Evolutionary conservation across 177 flowering plant species (phyloP).

Genomic region (Vitis hybrid): DNA sequence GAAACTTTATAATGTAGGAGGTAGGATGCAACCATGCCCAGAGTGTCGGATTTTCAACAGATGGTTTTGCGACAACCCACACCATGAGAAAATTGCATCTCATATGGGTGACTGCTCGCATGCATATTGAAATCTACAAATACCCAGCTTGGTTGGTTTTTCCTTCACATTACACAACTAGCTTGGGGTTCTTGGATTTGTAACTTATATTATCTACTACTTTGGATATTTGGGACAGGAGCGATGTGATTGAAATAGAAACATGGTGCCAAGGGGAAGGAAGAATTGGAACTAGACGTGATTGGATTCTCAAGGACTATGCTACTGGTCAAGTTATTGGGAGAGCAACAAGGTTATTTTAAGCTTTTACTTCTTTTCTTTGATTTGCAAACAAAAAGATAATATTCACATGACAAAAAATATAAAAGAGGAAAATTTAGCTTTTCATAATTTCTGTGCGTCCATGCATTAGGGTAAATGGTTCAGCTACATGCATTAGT

Average conservation of each 20-base stretch:
- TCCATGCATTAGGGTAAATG: too few relatives aligned
- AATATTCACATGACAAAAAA: background rate
- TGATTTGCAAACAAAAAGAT: background rate
- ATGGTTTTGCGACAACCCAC: constrained; percentile 89
- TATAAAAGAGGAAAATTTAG: background rate
- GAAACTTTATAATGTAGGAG: constrained; percentile 48
- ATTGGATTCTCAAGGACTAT: constrained; percentile 88
- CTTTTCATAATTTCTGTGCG: background rate
- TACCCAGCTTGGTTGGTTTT: constrained; percentile 88
- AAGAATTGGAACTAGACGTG: constrained; percentile 90
- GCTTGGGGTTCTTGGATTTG: background rate
- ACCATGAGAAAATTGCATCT: constrained; percentile 92
- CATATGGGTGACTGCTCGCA: constrained; percentile 98
- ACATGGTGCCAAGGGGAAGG: constrained; percentile 98
- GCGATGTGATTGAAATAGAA: constrained; percentile 95
- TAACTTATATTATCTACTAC: background rate
- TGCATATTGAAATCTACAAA: constrained; percentile 96
- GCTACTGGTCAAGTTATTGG: constrained; percentile 84
- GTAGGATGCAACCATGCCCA: constrained; percentile 96
- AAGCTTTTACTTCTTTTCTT: background rate
- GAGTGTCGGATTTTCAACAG: constrained; percentile 90
- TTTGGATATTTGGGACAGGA: constrained; percentile 46
- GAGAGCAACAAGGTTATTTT: constrained; percentile 79
- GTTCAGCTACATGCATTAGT: too few relatives aligned
- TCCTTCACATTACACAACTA: background rate